These are phyloP conservation scores for Trichosanthes truncata DNA, from an alignment of 306 rosid species.

Conservation along the genomic window DNA sequence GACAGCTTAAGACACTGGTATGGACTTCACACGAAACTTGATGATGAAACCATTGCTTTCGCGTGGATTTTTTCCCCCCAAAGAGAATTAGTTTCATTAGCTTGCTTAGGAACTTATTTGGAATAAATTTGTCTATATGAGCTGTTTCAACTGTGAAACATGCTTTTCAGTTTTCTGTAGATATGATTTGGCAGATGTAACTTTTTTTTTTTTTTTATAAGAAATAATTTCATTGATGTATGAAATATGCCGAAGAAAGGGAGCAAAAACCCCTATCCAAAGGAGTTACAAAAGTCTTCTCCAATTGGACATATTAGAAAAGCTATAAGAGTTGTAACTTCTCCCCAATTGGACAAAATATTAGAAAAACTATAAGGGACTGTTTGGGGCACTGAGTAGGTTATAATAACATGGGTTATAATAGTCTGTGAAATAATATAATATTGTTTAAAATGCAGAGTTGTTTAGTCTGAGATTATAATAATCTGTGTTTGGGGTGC, in stretches of 20 bases:
- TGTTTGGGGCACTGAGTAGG: too few species aligned
- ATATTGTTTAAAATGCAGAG: too few species aligned
- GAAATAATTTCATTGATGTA: not conserved
- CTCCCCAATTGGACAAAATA: not conserved
- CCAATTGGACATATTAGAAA: not conserved
- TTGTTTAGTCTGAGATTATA: too few species aligned
- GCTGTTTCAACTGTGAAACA: not conserved
- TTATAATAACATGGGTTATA: too few species aligned
- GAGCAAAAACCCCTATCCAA: not conserved
- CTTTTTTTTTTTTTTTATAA: not conserved
- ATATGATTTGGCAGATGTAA: not conserved
- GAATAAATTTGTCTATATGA: not conserved
- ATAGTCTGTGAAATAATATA: too few species aligned
- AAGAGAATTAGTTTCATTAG: not conserved
- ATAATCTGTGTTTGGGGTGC: too few species aligned
- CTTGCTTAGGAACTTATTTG: not conserved
- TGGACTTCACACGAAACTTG: not conserved
- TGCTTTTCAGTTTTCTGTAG: not conserved
- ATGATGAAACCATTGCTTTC: not conserved
- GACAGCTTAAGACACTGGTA: constrained; percentile 99
- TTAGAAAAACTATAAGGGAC: too few species aligned
- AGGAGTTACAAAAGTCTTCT: not conserved
- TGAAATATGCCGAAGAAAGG: not conserved
- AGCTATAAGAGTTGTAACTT: too few species aligned
- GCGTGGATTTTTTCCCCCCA: not conserved